Evolutionary conservation across 1,284 basidiomycete genomes (phyloP).

Genomic region (Irpex rosettiformis): DNA sequence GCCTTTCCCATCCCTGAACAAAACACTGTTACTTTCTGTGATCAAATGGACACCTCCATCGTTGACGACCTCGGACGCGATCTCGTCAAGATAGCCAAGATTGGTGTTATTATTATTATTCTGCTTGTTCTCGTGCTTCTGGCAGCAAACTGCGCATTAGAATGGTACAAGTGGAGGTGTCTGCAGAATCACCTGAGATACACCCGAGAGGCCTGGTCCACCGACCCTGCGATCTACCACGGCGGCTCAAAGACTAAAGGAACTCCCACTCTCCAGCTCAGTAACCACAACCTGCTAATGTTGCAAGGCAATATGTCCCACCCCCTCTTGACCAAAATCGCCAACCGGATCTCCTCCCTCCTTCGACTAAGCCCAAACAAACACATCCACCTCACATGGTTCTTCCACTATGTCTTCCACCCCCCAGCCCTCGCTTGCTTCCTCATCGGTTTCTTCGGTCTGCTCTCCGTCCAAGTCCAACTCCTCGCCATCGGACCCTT

Average conservation of each 20-base stretch:
- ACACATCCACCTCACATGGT: constrained; percentile 72
- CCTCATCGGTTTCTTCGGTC: constrained; percentile 85
- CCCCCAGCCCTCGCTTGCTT: constrained; percentile 87
- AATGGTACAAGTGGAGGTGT: constrained; percentile 80
- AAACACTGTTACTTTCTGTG: constrained; percentile 67
- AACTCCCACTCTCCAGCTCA: constrained; percentile 55
- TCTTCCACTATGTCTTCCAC: constrained; percentile 87
- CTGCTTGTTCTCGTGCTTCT: constrained; percentile 60
- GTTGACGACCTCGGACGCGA: constrained; percentile 81
- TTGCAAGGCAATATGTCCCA: constrained; percentile 65
- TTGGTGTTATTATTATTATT: constrained; percentile 71
- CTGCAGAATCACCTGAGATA: constrained; percentile 61
- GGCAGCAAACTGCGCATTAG: constrained; percentile 60
- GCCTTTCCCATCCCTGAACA: constrained; percentile 71
- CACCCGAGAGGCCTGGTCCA: constrained; percentile 71
- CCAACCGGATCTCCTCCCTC: constrained; percentile 46
- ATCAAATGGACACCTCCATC: constrained; percentile 73
- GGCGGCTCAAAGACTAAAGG: constrained; percentile 23
- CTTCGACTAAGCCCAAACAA: constrained; percentile 55
- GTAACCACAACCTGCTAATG: constrained; percentile 73
- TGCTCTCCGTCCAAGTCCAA: constrained; percentile 88
- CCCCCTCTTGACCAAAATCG: constrained; percentile 66
- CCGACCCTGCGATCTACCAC: constrained; percentile 61
- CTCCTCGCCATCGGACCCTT: constrained; percentile 73
- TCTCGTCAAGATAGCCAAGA: constrained; percentile 72